Conservation (phyloP, 139 green algal genomes). For the Chlorella sp. region DNA sequence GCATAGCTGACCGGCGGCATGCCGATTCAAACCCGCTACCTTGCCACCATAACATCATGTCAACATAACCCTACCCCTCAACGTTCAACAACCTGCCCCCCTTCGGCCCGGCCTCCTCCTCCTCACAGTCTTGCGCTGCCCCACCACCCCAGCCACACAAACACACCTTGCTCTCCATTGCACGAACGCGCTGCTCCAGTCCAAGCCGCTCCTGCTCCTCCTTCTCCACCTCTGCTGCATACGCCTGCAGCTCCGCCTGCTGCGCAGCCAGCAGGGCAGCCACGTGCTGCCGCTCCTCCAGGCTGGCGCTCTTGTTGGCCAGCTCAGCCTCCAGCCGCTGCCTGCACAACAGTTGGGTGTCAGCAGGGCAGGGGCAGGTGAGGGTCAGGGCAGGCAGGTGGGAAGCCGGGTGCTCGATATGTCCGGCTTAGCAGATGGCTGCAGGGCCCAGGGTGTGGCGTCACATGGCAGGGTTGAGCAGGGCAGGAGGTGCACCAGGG, state of each 20-base stretch:
- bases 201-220: constrained; percentile 33
- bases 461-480: too few relatives aligned
- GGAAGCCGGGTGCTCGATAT: too few relatives aligned
- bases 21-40: too few relatives aligned
- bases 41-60: too few relatives aligned
- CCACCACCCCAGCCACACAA: neutral
- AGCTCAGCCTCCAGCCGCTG: constrained; percentile 34
- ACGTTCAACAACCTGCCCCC: neutral
- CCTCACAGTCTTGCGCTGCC: neutral
- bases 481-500: too few relatives aligned
- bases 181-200: constrained; percentile 36
- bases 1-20: too few relatives aligned
- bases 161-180: constrained; percentile 40
- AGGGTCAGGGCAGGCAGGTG: neutral
- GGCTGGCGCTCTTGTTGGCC: constrained; percentile 1
- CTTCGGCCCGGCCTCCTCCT: neutral
- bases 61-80: too few relatives aligned
- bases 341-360: neutral
- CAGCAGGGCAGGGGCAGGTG: neutral
- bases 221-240: constrained; percentile 11
- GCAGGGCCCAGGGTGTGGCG: too few relatives aligned
- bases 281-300: constrained; percentile 23
- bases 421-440: too few relatives aligned
- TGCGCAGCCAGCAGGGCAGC: constrained; percentile 19
- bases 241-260: constrained; percentile 32